Conservation (phyloP, 176 grass and related monocot genomes). For the Tillandsia fasciculata region DNA sequence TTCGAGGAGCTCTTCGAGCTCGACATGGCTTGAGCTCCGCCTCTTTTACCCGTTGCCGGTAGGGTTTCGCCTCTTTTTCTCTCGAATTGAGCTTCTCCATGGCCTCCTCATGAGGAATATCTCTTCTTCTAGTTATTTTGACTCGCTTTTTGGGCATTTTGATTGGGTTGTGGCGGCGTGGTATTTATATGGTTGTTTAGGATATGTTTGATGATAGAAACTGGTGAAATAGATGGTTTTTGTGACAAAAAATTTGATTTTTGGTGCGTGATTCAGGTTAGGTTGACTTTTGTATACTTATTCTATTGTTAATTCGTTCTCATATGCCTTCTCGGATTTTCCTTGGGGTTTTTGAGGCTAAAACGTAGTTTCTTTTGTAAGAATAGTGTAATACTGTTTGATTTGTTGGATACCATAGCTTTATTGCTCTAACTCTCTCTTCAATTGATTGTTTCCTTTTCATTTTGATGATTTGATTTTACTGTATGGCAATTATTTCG, state of each 20-base stretch:
- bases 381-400: background rate
- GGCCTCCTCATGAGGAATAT: too few species aligned
- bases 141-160: background rate
- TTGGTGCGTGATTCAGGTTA: too few species aligned
- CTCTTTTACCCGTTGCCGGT: background rate
- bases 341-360: too few species aligned
- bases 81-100: background rate
- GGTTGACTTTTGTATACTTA: too few species aligned
- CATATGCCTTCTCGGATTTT: too few species aligned
- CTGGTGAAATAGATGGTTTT: too few species aligned
- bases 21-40: constrained; percentile 21
- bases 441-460: background rate
- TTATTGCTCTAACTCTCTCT: constrained; percentile 10
- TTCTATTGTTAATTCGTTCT: too few species aligned
- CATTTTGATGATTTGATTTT: background rate
- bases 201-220: too few species aligned
- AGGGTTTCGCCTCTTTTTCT: constrained; percentile 6
- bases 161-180: too few species aligned
- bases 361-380: constrained; percentile 1
- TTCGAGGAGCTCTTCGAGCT: background rate
- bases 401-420: background rate
- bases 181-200: too few species aligned
- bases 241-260: too few species aligned
- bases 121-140: too few species aligned
- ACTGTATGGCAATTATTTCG: background rate